Percentiles rank a stretch among this genome's conserved stretches.
These are phyloP conservation scores for Phytophthora sansomeana DNA, from an alignment of 352 stramenopile species.

Conservation along the genomic window DNA sequence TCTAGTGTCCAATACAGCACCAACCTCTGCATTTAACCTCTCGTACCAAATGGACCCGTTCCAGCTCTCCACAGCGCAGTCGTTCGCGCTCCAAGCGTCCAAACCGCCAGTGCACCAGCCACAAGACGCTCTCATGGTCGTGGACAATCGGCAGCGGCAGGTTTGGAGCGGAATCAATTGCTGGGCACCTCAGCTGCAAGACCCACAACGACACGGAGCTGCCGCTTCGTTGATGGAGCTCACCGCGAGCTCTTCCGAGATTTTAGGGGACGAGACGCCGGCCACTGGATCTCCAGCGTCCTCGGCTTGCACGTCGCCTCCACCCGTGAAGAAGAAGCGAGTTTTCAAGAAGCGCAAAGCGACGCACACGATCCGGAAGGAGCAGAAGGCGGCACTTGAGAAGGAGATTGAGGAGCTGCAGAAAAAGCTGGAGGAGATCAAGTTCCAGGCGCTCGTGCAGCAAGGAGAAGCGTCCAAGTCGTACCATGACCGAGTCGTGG, in stretches of 20 bases:
- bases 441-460: slow-evolving; percentile 43
- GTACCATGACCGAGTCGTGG: slow-evolving; percentile 26
- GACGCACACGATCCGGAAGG: slow-evolving; percentile 50
- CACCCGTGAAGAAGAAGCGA: slow-evolving; percentile 25
- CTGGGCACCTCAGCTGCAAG: slow-evolving; percentile 10
- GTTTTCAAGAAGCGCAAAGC: slow-evolving; percentile 50
- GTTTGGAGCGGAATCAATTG: slow-evolving; percentile 18
- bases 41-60: slow-evolving; percentile 22
- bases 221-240: slow-evolving; percentile 20
- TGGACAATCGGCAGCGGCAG: slow-evolving; percentile 36
- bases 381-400: slow-evolving; percentile 48
- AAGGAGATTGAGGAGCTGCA: slow-evolving; percentile 42
- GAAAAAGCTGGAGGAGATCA: slow-evolving; percentile 39
- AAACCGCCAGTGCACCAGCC: slow-evolving; percentile 2
- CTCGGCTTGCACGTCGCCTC: slow-evolving; percentile 9
- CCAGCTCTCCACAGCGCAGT: not conserved
- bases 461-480: slow-evolving; percentile 30
- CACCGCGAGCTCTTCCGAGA: not conserved
- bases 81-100: not conserved
- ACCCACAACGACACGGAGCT: slow-evolving; percentile 9
- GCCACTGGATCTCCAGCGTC: slow-evolving; percentile 16
- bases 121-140: slow-evolving; percentile 26
- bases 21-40: no score
- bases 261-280: slow-evolving; percentile 5
- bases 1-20: no score